Evolutionary conservation across 176 grass and related monocot genomes (phyloP).

Genomic region (Thinopyrum elongatum): DNA sequence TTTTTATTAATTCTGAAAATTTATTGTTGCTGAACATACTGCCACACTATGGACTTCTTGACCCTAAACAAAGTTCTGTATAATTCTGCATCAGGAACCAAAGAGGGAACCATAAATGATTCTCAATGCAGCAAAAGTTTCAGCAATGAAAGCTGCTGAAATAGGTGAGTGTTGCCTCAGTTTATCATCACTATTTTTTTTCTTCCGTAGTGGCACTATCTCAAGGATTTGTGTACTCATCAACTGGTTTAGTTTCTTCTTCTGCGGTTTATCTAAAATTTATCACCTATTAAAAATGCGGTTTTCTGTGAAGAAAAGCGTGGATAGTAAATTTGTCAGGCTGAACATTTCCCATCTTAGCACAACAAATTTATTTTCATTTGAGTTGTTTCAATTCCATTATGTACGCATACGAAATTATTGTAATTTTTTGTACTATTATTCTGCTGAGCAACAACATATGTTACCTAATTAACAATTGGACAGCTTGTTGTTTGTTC

Average conservation of each 20-base stretch:
- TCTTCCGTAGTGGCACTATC: slow-evolving; percentile 1
- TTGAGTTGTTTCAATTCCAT: too few species aligned
- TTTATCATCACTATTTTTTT: not conserved
- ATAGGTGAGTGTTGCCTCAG: slow-evolving; percentile 42
- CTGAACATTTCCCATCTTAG: too few species aligned
- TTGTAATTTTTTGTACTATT: too few species aligned
- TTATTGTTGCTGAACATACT: slow-evolving; percentile 6
- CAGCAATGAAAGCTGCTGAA: slow-evolving; percentile 89
- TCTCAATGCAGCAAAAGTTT: slow-evolving; percentile 84
- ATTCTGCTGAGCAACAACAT: too few species aligned
- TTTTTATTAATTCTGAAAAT: not conserved
- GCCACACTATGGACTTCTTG: slow-evolving; percentile 19
- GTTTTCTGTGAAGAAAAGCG: not conserved
- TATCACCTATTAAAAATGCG: not conserved
- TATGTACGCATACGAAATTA: too few species aligned
- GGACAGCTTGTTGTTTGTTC: too few species aligned
- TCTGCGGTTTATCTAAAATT: not conserved
- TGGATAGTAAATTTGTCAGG: too few species aligned
- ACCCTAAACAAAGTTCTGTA: slow-evolving; percentile 24
- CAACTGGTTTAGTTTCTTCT: slow-evolving; percentile 20
- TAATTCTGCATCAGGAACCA: slow-evolving; percentile 19
- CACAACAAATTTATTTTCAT: too few species aligned
- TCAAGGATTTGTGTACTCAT: not conserved
- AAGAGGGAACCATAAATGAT: slow-evolving; percentile 31
- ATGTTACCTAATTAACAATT: too few species aligned